A percentile compares a stretch with the other conserved stretches of the same genome.
Conservation (phyloP, 2,329 filamentous ascomycete genomes). For the Epichloe sp. region DNA sequence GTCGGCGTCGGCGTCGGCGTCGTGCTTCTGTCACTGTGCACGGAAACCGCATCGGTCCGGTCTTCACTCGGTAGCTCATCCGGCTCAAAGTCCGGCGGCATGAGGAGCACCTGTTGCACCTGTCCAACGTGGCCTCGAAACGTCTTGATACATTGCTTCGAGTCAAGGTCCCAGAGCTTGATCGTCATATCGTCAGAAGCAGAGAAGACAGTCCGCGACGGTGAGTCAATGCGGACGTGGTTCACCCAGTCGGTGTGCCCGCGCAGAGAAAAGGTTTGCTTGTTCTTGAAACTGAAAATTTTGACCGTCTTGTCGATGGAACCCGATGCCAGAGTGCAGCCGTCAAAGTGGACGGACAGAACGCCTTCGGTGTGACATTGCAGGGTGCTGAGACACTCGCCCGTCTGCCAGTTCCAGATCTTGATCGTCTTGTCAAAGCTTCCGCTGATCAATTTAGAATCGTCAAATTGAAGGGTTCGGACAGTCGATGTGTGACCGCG, state of each 20-base stretch:
- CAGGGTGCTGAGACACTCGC: conserved; percentile 71
- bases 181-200: conserved; percentile 88
- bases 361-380: conserved; percentile 70
- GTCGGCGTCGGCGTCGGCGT: conserved; percentile 22
- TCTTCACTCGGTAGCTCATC: conserved; percentile 47
- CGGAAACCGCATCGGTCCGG: conserved; percentile 40
- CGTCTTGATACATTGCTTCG: conserved; percentile 58
- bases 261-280: conserved; percentile 63
- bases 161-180: conserved; percentile 87
- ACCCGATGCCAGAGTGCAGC: conserved; percentile 71
- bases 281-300: conserved; percentile 83
- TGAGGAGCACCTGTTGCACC: conserved; percentile 77
- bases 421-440: conserved; percentile 79
- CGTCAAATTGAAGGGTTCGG: conserved; percentile 83
- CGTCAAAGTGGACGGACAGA: conserved; percentile 77
- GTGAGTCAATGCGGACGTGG: conserved; percentile 73
- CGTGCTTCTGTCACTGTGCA: conserved; percentile 33
- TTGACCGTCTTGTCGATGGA: conserved; percentile 84
- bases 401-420: conserved; percentile 95
- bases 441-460: conserved; percentile 80
- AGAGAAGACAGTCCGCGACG: conserved; percentile 76
- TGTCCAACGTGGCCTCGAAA: conserved; percentile 90
- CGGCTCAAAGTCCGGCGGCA: conserved; percentile 80
- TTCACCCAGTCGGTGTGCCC: conserved; percentile 96
- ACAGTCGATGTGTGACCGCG: conserved; percentile 73